Base-by-base conservation (phyloP, 768 basidiomycete genomes). In the Rhizopogon salebrosus region DNA sequence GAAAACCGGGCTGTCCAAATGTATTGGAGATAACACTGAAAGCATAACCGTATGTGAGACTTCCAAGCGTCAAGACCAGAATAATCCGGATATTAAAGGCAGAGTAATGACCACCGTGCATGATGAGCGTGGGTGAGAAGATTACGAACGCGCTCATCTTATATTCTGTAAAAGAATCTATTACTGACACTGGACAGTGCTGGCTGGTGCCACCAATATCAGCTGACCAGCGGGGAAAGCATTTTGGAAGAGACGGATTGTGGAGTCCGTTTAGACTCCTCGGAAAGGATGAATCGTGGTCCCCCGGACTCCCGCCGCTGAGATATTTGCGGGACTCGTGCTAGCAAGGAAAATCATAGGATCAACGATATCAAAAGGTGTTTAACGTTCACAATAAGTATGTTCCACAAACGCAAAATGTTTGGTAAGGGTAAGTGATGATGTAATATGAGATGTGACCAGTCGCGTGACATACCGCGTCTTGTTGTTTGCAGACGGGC, bases 381-480 rank as follows among this genome's bases (percentile, higher is more conserved):
- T n/a, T n/a, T n/a, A n/a, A n/a, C n/a, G n/a, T n/a, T n/a, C n/a
- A n/a, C n/a, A n/a, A n/a, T n/a, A n/a, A n/a, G n/a, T n/a, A n/a
- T n/a, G n/a, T n/a, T n/a, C n/a, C n/a, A n/a, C n/a, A n/a, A n/a
- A n/a, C n/a, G n/a, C n/a, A n/a, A n/a, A n/a, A n/a, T n/a, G n/a
- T n/a, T n/a, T n/a, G n/a, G n/a, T n/a, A n/a, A n/a, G n/a, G n/a
- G n/a, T n/a, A n/a, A n/a, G n/a, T n/a, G n/a, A n/a, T n/a, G 20
- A 14, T 7, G 29, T 10, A 48, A 23, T n/a, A 38, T 4, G 18
- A 36, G 9, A 24, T 4, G 48, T 50, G 49, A 50, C 41, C 18
- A 50, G 14, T 26, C 49, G 49, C 49, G 49, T 50, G 49, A 50
- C 49, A 48, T 48, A 48, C 24, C 49, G 49, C 49, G 49, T 50